Evolutionary conservation across 305 asterid genomes (phyloP), one percentile per base, ranked within the genome.

Genomic region (Andrographis paniculata): DNA sequence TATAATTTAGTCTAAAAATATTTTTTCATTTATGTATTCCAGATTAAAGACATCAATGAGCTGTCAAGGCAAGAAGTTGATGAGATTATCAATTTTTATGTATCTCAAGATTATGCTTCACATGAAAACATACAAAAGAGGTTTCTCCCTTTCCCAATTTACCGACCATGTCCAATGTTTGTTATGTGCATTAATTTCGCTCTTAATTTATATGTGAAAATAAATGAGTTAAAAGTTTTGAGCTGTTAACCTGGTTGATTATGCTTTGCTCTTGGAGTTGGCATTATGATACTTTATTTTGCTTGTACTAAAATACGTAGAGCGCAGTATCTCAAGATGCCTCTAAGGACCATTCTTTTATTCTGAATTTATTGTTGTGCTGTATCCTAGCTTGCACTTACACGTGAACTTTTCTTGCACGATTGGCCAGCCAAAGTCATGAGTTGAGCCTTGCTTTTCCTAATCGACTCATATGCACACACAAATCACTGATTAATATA

Each of bases 1-100:
- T 36, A 44, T 54, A 50, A n/a, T n/a, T n/a, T n/a, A n/a, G n/a
- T n/a, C n/a, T n/a, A n/a, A n/a, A n/a, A 41, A 54, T 9, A 30
- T 27, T 47, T 10, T 43, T 22, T 5, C 18, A 36, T 20, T 54
- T 56, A 52, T 6, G 48, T 21, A 17, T 37, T 40, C 64, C 42
- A 91, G 96, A 76, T 87, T 60, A 87, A 76, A 67, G 99, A 91
- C 72, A 83, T 91, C 63, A 91, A 86, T 63, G 95, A 91, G 70
- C 67, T 87, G 52, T 75, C 99, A 43, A 83, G 95, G 50, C 96
- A 84, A 66, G 99, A 91, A 80, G 93, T 91, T 60, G 99, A 87
- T 56, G 96, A 83, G 66, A 77, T 84, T 64, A 79, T 80, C 65
- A 75, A 69, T 54, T 43, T 63, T 64, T 87, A 83, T 70, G 64